A percentile compares a stretch with the other conserved stretches of the same genome.
These are phyloP conservation scores for Schizochytrium sp. DNA, from an alignment of 108 stramenopile genomes.

Conservation along the genomic window DNA sequence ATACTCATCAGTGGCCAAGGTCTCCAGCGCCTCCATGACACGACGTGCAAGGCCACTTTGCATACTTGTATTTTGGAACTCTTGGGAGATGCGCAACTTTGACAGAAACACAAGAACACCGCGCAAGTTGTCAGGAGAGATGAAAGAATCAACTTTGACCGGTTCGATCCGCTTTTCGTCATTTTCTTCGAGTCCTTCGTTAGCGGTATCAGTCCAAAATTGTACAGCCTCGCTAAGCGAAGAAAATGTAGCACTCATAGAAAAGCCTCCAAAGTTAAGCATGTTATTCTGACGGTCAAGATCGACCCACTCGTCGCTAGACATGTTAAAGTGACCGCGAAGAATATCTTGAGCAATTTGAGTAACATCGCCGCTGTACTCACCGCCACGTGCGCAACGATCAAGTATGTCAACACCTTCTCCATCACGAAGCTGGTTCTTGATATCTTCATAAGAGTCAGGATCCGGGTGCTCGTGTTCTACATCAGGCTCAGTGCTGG, in stretches of 20 bases:
- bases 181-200: constrained; percentile 21
- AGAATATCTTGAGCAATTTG: not conserved
- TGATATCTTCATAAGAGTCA: not conserved
- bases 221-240: constrained; percentile 1
- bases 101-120: constrained; percentile 39
- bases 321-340: not conserved
- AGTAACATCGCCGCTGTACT: not conserved
- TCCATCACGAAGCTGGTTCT: not conserved
- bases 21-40: constrained; percentile 21
- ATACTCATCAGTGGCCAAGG: not conserved
- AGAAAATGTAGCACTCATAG: not conserved
- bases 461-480: not conserved
- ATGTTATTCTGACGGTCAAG: not conserved
- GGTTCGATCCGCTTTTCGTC: not conserved
- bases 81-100: constrained; percentile 43
- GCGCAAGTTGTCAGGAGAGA: constrained; percentile 20
- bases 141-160: not conserved
- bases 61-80: constrained; percentile 15
- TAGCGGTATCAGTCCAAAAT: constrained; percentile 43
- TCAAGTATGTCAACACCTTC: constrained; percentile 1
- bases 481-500: not conserved
- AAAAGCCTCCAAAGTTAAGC: constrained; percentile 23
- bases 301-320: not conserved
- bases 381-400: not conserved
- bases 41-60: constrained; percentile 9